Base-by-base conservation (phyloP, 495 filamentous ascomycete species). In the Hypomontagnella submonticulosa region DNA sequence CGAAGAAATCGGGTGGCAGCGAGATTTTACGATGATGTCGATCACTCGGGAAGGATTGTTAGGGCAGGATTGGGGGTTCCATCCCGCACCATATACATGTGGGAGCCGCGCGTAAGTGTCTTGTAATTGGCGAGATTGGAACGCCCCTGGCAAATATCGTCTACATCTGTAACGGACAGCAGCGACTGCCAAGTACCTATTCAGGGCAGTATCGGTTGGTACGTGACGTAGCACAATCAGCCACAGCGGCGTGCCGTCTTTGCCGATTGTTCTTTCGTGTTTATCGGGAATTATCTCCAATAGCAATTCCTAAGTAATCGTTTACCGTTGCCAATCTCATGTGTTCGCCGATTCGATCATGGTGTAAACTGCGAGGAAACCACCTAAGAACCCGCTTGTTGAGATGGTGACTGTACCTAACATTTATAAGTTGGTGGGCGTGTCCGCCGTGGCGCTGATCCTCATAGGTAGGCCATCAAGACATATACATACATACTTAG, bases 201-300 rank as follows among this genome's bases (percentile, higher is more conserved):
- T n/a, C 23, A 52, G 16, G 61, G 53, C 33, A 4, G 23, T 48
- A 13, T 38, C 42, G 33, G 42, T 38, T 52, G 52, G 48, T 61
- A 41, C 20, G 51, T 67, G 65, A 63, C 65, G 65, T 63, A 58
- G 58, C 47, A 58, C 58, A 58, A 42, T 15, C 43, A 46, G 6
- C 1, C 18, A 57, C 49, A 41, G 18, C 30, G 55, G 55, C 7
- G 53, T 67, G 65, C 65, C 65, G 65, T 54, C 23, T 57, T 63
- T 67, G 46, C 65, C 65, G 65, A 51, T 37, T 34, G 34, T 16
- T 12, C 36, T 16, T 50, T 8, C 7, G 13, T 7, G 2, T 48
- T 30, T 42, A n/a, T 18, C 13, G 36, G 43, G 12, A 10, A 43
- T 30, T 27, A 6, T 27, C 23, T 3, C 3, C 36, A 13, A 38